A percentile compares a stretch with the other conserved stretches of the same genome.
These are phyloP conservation scores for Brassica balearica DNA, from an alignment of 441 rosid species.

Conservation along the genomic window DNA sequence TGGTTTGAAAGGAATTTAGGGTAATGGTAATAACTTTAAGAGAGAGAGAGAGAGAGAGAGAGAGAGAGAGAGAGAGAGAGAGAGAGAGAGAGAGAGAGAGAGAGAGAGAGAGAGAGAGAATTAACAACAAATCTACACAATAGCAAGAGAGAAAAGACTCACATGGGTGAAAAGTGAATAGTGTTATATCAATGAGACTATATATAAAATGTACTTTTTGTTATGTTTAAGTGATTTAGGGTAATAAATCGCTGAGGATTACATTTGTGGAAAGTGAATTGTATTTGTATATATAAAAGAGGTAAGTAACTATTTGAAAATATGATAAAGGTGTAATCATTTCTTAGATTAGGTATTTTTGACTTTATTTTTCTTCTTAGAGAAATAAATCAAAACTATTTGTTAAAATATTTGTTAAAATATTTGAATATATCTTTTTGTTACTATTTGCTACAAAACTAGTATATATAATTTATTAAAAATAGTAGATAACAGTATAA, in stretches of 20 bases:
- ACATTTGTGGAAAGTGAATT: not conserved
- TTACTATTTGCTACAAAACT: too few species aligned
- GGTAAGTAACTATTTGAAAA: not conserved
- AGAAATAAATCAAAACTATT: not conserved
- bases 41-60: not conserved
- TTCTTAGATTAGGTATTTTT: not conserved
- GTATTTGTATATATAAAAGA: not conserved
- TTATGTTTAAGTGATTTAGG: not conserved
- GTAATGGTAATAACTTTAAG: slow-evolving; percentile 28
- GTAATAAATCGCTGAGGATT: not conserved
- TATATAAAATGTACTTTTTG: not conserved
- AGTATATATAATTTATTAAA: too few species aligned
- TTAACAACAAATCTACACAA: not conserved
- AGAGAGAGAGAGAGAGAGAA: not conserved
- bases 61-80: too few species aligned
- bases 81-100: too few species aligned
- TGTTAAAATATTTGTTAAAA: not conserved
- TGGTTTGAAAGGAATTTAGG: slow-evolving; percentile 17
- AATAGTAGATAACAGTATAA: too few species aligned
- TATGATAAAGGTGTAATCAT: not conserved
- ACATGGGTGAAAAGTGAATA: not conserved
- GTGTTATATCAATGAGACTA: not conserved
- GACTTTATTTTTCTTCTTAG: not conserved
- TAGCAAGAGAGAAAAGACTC: not conserved
- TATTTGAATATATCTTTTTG: not conserved